Percentiles rank a stretch among this genome's conserved stretches.
phyloP scores from a whole-genome alignment of 352 stramenopile genomes.

The Phytophthora citrophthora region DNA sequence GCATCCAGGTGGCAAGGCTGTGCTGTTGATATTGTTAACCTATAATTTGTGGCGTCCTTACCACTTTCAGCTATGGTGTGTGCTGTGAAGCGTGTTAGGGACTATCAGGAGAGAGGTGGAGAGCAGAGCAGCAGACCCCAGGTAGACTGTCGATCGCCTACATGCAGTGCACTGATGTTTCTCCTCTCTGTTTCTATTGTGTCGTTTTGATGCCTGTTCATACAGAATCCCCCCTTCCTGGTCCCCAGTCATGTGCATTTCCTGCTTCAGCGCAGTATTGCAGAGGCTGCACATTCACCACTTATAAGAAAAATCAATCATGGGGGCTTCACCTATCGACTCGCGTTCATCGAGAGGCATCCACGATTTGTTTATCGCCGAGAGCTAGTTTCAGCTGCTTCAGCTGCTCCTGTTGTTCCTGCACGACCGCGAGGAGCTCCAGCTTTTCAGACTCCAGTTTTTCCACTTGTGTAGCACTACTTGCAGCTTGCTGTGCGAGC shows the following conservation, averaged over 20 bases:
- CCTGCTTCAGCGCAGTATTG: constrained; percentile 36
- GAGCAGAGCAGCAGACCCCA: constrained; percentile 28
- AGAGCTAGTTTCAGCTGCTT: constrained; percentile 62
- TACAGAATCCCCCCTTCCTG: constrained; percentile 20
- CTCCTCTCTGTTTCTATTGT: constrained; percentile 43
- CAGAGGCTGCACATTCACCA: constrained; percentile 26
- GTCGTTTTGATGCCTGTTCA: constrained; percentile 34
- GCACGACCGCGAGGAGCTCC: constrained; percentile 43
- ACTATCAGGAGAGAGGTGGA: constrained; percentile 23
- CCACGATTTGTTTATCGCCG: constrained; percentile 45
- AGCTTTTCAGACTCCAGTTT: constrained; percentile 59
- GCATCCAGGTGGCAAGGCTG: constrained; percentile 26
- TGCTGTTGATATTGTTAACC: constrained; percentile 36
- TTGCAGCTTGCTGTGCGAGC: constrained; percentile 41
- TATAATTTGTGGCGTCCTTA: constrained; percentile 24
- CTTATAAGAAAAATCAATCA: constrained; percentile 24
- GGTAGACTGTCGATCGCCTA: constrained; percentile 39
- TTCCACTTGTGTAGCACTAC: constrained; percentile 38
- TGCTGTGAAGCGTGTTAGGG: constrained; percentile 29
- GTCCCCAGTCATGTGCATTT: constrained; percentile 20
- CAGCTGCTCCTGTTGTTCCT: constrained; percentile 52
- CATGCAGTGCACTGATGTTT: constrained; percentile 29
- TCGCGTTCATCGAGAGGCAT: constrained; percentile 42
- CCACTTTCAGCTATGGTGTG: constrained; percentile 30
- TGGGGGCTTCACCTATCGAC: constrained; percentile 22